Evolutionary conservation across 306 rosid species (phyloP).

Genomic region (Inga leiocalycina): DNA sequence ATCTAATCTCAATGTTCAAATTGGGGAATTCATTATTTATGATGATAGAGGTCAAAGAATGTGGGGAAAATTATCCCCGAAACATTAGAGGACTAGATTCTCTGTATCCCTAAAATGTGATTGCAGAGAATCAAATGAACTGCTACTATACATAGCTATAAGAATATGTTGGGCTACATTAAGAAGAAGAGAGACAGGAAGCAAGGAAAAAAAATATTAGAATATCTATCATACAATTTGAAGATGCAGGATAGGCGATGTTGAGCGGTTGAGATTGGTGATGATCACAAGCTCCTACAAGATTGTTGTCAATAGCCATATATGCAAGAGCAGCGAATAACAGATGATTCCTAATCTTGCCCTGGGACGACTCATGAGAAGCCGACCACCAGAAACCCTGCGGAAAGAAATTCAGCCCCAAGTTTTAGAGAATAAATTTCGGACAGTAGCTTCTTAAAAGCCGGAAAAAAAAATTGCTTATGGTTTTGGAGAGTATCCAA

Average conservation of each 20-base stretch:
- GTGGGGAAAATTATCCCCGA: conserved; percentile 31
- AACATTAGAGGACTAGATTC: conserved; percentile 46
- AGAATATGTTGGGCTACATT: conserved; percentile 35
- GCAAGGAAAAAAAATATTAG: neutral
- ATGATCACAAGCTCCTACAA: conserved; percentile 51
- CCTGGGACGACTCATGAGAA: conserved; percentile 87
- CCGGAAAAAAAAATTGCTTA: too few relatives aligned
- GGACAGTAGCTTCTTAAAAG: too few relatives aligned
- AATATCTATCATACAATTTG: conserved; percentile 61
- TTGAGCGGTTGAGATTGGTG: conserved; percentile 22
- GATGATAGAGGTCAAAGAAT: conserved; percentile 27
- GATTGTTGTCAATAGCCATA: conserved; percentile 85
- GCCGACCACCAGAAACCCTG: conserved; percentile 94
- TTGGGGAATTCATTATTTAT: conserved; percentile 20
- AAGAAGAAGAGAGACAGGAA: conserved; percentile 20
- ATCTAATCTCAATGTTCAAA: conserved; percentile 8
- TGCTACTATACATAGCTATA: conserved; percentile 20
- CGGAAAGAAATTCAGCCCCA: conserved; percentile 33
- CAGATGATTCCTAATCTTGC: conserved; percentile 87
- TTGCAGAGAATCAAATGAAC: conserved; percentile 56
- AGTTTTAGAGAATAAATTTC: neutral
- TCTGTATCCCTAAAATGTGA: conserved; percentile 86
- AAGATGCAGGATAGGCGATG: conserved; percentile 36
- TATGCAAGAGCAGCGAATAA: conserved; percentile 74
- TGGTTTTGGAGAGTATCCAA: too few relatives aligned